phyloP scores from a whole-genome alignment of 1,284 basidiomycete genomes.

The Ceratobasidium sp. region DNA sequence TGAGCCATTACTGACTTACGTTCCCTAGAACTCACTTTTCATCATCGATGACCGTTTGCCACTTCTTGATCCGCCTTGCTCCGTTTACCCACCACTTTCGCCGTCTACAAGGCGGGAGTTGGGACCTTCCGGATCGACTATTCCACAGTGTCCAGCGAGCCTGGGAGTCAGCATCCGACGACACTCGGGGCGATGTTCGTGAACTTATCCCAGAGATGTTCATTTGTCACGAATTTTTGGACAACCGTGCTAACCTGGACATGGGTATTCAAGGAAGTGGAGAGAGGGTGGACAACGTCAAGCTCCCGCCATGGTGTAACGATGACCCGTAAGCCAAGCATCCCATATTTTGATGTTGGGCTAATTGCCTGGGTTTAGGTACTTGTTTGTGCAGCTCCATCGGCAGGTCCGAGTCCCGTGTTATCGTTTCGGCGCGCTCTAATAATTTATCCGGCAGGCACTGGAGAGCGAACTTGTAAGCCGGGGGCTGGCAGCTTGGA shows the following conservation, averaged over 20 bases:
- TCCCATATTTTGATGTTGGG: neutral
- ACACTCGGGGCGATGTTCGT: slow-evolving; percentile 91
- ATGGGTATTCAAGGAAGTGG: slow-evolving; percentile 86
- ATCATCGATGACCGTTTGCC: slow-evolving; percentile 96
- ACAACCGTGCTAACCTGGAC: slow-evolving; percentile 78
- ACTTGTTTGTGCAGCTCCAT: slow-evolving; percentile 85
- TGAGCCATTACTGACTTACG: slow-evolving; percentile 45
- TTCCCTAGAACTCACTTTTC: slow-evolving; percentile 85
- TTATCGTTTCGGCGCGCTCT: neutral
- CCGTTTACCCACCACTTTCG: slow-evolving; percentile 95
- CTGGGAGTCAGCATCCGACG: slow-evolving; percentile 86
- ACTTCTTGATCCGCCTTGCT: slow-evolving; percentile 89
- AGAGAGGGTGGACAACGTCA: slow-evolving; percentile 87
- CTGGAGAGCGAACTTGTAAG: slow-evolving; percentile 92
- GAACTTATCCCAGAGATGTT: slow-evolving; percentile 96
- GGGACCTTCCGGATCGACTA: slow-evolving; percentile 93
- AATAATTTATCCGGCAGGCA: slow-evolving; percentile 63
- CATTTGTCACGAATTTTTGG: slow-evolving; percentile 78
- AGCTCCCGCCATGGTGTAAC: slow-evolving; percentile 91
- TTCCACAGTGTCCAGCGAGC: slow-evolving; percentile 85
- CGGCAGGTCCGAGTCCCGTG: slow-evolving; percentile 66
- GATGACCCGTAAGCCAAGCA: slow-evolving; percentile 51
- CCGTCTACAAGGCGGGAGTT: slow-evolving; percentile 90
- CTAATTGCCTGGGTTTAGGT: slow-evolving; percentile 65
- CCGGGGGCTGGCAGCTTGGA: slow-evolving; percentile 87